Percentiles rank a stretch among this genome's conserved stretches.
These are phyloP conservation scores for Gentiana macrophylla DNA, from an alignment of 257 asterid genomes.

Conservation along the genomic window DNA sequence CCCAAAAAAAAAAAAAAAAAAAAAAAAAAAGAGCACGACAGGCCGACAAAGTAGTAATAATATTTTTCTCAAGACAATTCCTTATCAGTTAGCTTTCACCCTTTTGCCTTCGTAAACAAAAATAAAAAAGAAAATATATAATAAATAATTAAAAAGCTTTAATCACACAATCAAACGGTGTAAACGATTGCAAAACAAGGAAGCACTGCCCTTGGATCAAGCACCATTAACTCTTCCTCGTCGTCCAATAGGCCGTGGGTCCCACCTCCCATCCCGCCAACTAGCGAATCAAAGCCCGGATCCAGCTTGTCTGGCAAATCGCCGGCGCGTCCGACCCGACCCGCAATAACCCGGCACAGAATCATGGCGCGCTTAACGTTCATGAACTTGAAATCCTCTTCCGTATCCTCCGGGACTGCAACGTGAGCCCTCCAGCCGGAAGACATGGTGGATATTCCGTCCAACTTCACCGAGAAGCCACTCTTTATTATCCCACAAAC, in stretches of 20 bases:
- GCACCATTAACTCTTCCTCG: conserved; percentile 68
- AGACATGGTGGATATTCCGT: conserved; percentile 61
- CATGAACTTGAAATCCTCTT: conserved; percentile 82
- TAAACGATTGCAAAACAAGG: conserved; percentile 89
- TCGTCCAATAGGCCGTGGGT: conserved; percentile 24
- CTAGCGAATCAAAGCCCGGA: conserved; percentile 57
- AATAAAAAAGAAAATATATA: too few species aligned
- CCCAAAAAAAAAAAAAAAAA: too few species aligned
- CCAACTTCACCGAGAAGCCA: conserved; percentile 77
- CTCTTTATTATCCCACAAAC: conserved; percentile 54
- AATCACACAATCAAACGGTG: conserved; percentile 21
- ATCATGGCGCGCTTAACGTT: conserved; percentile 60
- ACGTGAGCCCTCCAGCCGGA: conserved; percentile 73
- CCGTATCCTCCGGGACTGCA: conserved; percentile 66
- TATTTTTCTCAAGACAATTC: too few species aligned
- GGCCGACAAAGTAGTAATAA: too few species aligned
- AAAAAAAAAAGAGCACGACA: too few species aligned
- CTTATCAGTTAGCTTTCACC: too few species aligned
- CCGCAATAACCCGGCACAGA: conserved; percentile 80
- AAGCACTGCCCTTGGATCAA: conserved; percentile 79
- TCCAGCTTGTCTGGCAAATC: conserved; percentile 30
- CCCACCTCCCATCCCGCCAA: conserved; percentile 36
- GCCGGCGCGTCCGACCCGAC: conserved; percentile 58
- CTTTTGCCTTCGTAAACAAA: too few species aligned
- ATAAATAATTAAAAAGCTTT: too few species aligned